phyloP scores from a whole-genome alignment of 306 rosid species.

The Corylus heterophylla region DNA sequence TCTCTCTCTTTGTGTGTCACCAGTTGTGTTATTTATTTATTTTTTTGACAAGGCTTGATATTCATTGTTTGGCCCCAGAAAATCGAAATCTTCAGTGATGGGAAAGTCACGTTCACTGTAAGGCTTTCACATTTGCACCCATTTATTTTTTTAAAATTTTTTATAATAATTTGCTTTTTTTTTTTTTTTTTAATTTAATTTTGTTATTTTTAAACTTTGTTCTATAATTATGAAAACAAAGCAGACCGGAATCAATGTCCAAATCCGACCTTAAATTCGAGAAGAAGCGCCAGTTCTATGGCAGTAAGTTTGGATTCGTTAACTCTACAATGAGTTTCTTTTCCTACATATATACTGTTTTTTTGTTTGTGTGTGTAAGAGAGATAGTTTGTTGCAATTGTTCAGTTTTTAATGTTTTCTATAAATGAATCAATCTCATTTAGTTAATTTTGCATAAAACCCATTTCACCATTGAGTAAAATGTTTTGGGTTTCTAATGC shows the following conservation, averaged over 20 bases:
- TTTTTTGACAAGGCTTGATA: no score
- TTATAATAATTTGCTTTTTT: neutral
- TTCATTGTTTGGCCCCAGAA: neutral
- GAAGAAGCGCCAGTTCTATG: slow-evolving; percentile 47
- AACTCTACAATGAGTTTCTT: neutral
- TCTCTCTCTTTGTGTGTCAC: no score
- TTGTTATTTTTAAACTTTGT: neutral
- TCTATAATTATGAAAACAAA: neutral
- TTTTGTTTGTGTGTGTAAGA: neutral
- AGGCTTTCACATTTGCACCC: neutral
- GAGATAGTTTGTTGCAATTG: neutral
- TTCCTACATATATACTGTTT: neutral
- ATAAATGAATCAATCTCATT: neutral
- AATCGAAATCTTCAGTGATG: slow-evolving; percentile 25
- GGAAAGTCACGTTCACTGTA: slow-evolving; percentile 38
- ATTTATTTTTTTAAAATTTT: neutral
- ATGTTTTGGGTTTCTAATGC: neutral
- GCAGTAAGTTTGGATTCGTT: slow-evolving; percentile 32
- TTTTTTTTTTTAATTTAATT: no score
- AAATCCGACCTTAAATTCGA: slow-evolving; percentile 37
- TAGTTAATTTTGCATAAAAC: no score
- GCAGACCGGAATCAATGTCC: slow-evolving; percentile 30
- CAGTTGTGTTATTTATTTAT: no score
- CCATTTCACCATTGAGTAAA: neutral
- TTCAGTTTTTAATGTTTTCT: neutral